Percentiles rank a stretch among this genome's conserved stretches.
Conservation (phyloP, 2,329 filamentous ascomycete species). For the Claviceps sp. region DNA sequence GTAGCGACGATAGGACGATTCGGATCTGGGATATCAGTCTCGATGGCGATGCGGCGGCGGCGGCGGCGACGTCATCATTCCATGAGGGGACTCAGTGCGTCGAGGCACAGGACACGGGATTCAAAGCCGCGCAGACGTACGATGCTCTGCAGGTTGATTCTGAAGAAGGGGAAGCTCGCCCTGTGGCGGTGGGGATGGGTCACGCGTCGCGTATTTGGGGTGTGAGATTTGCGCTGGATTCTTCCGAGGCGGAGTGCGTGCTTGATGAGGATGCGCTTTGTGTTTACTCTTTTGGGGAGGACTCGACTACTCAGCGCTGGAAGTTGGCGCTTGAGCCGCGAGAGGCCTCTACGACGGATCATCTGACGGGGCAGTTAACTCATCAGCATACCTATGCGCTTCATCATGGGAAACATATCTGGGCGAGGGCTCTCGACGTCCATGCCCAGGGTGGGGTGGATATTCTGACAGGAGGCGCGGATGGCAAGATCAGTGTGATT, state of each 20-base stretch:
- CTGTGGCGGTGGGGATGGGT: conserved; percentile 64
- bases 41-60: conserved; percentile 6
- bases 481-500: conserved; percentile 52
- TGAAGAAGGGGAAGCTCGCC: conserved; percentile 17
- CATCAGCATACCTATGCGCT: conserved; percentile 44
- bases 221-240: conserved; percentile 44
- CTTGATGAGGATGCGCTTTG: conserved; percentile 7
- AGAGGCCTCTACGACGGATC: background rate
- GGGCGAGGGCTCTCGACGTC: conserved; percentile 47
- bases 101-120: conserved; percentile 41
- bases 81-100: background rate
- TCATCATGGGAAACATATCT: conserved; percentile 83
- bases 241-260: background rate
- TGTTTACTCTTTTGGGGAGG: conserved; percentile 73
- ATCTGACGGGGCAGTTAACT: conserved; percentile 23
- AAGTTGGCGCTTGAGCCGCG: conserved; percentile 8
- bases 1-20: conserved; percentile 88
- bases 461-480: conserved; percentile 70
- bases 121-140: conserved; percentile 26
- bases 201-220: conserved; percentile 86
- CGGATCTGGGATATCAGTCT: conserved; percentile 74
- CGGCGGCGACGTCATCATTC: background rate
- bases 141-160: conserved; percentile 11
- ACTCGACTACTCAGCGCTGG: conserved; percentile 68
- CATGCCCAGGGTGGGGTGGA: conserved; percentile 19